A percentile compares a stretch with the other conserved stretches of the same genome.
Conservation (phyloP, 495 filamentous ascomycete genomes). For the Pyrenula massariospora region DNA sequence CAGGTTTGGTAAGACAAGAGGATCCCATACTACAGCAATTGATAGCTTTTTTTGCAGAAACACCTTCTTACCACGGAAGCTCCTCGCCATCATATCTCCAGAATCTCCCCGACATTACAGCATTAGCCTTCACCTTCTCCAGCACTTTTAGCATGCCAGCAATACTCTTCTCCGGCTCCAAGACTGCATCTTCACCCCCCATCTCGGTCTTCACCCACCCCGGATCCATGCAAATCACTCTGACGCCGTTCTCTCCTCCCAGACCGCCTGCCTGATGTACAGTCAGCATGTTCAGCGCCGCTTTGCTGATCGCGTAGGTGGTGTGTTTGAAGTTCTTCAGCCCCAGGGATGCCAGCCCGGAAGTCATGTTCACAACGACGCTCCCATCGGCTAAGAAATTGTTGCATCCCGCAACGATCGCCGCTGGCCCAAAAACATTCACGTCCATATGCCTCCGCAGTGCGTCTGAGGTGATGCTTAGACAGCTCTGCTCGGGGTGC, state of each 20-base stretch:
- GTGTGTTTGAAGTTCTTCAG: constrained; percentile 10
- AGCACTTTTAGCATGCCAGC: constrained; percentile 16
- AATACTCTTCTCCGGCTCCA: constrained; percentile 19
- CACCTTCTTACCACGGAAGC: neutral
- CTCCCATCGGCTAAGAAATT: constrained; percentile 10
- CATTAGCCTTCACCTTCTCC: neutral
- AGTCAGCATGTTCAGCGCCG: constrained; percentile 28
- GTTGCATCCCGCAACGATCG: constrained; percentile 13
- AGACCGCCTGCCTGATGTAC: constrained; percentile 26
- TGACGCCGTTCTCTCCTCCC: constrained; percentile 12
- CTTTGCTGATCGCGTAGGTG: constrained; percentile 29
- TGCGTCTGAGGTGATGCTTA: constrained; percentile 20
- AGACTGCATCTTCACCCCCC: constrained; percentile 19
- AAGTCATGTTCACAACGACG: constrained; percentile 27
- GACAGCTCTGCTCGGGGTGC: constrained; percentile 16
- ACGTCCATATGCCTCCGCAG: constrained; percentile 15
- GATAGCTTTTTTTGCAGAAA: too few species aligned
- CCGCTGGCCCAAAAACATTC: constrained; percentile 31
- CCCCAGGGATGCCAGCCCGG: constrained; percentile 16
- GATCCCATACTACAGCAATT: too few species aligned
- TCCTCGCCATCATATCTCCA: neutral
- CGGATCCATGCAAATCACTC: constrained; percentile 15
- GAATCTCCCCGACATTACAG: neutral
- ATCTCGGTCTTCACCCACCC: constrained; percentile 14
- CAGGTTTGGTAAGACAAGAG: too few species aligned